Conservation (phyloP, 768 basidiomycete genomes). For the Boletellus sp. region DNA sequence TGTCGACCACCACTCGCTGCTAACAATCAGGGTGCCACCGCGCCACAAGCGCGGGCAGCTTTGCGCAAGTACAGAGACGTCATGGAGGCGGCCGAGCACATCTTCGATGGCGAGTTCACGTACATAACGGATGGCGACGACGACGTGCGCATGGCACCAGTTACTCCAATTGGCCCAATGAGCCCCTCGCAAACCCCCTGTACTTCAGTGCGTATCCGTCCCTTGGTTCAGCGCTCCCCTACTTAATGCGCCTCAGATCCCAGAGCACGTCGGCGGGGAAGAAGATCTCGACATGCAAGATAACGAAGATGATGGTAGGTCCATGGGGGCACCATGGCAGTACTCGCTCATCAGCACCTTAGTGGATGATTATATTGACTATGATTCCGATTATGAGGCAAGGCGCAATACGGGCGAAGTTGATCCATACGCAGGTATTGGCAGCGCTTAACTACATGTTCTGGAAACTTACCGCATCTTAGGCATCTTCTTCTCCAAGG, state of each 20-base stretch:
- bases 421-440: conserved; percentile 84
- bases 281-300: conserved; percentile 46
- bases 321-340: background rate
- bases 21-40: conserved; percentile 67
- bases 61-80: conserved; percentile 81
- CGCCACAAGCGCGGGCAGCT: conserved; percentile 79
- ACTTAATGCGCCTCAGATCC: conserved; percentile 42
- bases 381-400: conserved; percentile 75
- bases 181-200: conserved; percentile 29
- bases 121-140: conserved; percentile 53
- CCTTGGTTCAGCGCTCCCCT: background rate
- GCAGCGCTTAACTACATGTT: background rate
- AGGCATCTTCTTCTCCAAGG: conserved; percentile 96
- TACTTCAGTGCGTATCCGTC: conserved; percentile 18
- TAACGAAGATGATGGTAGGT: conserved; percentile 51
- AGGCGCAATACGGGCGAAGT: conserved; percentile 50
- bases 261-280: conserved; percentile 52
- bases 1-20: conserved; percentile 1
- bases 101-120: conserved; percentile 83
- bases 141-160: conserved; percentile 45
- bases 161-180: conserved; percentile 20
- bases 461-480: conserved; percentile 4
- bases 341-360: conserved; percentile 12
- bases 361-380: conserved; percentile 67
- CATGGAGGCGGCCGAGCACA: conserved; percentile 84